These are phyloP conservation scores for Solanum sparsipilum DNA, from an alignment of 257 asterid species.

Conservation along the genomic window DNA sequence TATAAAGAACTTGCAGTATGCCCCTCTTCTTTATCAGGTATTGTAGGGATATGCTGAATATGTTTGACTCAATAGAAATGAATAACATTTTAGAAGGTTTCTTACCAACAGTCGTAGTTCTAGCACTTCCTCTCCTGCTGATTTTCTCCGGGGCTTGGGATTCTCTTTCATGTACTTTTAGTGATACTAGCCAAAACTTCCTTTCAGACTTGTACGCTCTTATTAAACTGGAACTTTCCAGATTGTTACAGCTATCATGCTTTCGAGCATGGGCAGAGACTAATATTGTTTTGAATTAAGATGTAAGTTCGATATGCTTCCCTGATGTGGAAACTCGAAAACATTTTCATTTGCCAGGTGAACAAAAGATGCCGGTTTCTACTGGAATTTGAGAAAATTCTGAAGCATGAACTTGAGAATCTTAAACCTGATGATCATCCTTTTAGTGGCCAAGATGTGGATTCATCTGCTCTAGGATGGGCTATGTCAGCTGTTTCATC, in stretches of 20 bases:
- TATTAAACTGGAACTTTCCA: background rate
- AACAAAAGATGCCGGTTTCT: slow-evolving; percentile 95
- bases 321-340: background rate
- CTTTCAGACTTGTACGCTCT: background rate
- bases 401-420: slow-evolving; percentile 40
- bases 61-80: background rate
- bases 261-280: background rate
- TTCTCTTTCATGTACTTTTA: background rate
- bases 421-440: slow-evolving; percentile 51
- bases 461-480: slow-evolving; percentile 96
- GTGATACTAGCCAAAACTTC: background rate
- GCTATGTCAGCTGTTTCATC: slow-evolving; percentile 97
- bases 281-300: background rate
- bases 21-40: slow-evolving; percentile 97
- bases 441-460: slow-evolving; percentile 66
- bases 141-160: background rate
- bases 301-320: background rate
- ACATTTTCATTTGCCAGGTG: slow-evolving; percentile 33
- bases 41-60: background rate
- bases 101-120: background rate
- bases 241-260: background rate
- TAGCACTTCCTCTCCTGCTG: background rate
- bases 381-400: slow-evolving; percentile 63
- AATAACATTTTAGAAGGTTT: background rate
- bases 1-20: slow-evolving; percentile 85